These are phyloP conservation scores for Moringa oleifera DNA, from an alignment of 345 rosid species.

Conservation along the genomic window DNA sequence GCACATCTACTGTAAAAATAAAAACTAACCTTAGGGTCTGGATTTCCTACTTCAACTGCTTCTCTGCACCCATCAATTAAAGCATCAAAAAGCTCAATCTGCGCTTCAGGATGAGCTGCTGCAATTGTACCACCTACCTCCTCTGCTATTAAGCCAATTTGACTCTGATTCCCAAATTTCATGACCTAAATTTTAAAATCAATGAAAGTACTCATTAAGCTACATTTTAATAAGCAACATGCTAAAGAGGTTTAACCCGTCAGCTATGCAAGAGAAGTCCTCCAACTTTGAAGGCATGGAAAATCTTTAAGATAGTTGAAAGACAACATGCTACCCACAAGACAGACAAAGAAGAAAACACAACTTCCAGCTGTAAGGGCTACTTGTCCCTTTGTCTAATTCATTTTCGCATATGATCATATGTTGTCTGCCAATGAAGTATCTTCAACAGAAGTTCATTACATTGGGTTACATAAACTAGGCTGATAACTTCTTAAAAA, in stretches of 20 bases:
- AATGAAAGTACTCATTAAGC: slow-evolving; percentile 11
- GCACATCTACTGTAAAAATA: neutral
- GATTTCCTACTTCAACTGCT: slow-evolving; percentile 61
- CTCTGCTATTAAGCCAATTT: slow-evolving; percentile 55
- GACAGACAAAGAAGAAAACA: neutral
- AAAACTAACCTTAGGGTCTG: slow-evolving; percentile 69
- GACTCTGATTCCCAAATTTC: slow-evolving; percentile 86
- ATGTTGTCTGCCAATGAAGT: too few species aligned
- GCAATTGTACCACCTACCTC: slow-evolving; percentile 89
- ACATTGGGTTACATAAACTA: too few species aligned
- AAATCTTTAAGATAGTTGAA: neutral
- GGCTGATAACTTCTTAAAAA: too few species aligned
- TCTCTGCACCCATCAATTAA: slow-evolving; percentile 83
- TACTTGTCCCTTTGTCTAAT: too few species aligned
- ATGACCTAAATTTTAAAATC: slow-evolving; percentile 50
- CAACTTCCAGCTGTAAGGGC: too few species aligned
- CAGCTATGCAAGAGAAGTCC: neutral
- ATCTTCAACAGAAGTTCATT: too few species aligned
- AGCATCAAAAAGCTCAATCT: slow-evolving; percentile 83
- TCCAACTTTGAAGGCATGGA: neutral
- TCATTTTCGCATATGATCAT: too few species aligned
- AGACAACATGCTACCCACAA: neutral
- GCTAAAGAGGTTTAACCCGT: neutral
- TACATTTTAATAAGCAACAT: neutral
- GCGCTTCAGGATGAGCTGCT: slow-evolving; percentile 75